Evolutionary conservation across 2,329 filamentous ascomycete species (phyloP), one percentile per base, ranked within the genome.

Genomic region (Neonectria sp.): DNA sequence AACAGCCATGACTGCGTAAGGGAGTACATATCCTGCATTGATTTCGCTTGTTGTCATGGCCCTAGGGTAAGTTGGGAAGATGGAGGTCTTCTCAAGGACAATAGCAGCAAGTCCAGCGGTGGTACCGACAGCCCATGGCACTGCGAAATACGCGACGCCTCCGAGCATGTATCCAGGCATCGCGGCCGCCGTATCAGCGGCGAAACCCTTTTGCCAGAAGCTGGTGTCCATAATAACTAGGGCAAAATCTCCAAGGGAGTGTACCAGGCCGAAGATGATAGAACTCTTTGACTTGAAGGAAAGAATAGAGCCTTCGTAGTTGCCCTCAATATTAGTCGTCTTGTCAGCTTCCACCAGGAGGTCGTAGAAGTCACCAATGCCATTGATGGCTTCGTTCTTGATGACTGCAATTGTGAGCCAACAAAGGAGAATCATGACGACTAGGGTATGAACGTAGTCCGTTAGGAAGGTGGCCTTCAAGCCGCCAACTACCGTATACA

Each of bases 201-300:
- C 93, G 75, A 96, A 95, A 9, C 93, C 93, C 80, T 96, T 95
- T 84, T 95, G 95, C 83, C 94, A 95, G 83, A 95, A 95, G 13
- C 91, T 90, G 70, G 94, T 94, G 77, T 95, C 93, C 57, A 93
- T 86, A 82, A 95, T 95, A 2, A 95, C 92, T 2, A 92, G 93
- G 69, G 86, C 91, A 67, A 94, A 95, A 80, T 94, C 93, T 48
- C 92, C 92, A 51, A 94, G 91, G 3, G 62, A 65, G 35, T 61
- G 58, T 3, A 68, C 63, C 27, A 31, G 49, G 33, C 63, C 65
- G 71, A 76, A 55, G 60, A 72, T 92, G 21, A 89, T 92, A 13
- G 93, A 94, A 75, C 95, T 90, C 65, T 88, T 89, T 2, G 92
- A 94, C 64, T 87, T 85, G 93, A 96, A 95, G 0, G 94, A 96